Evolutionary conservation across 2,329 filamentous ascomycete genomes (phyloP).

Genomic region (Hypoxylon sp.): DNA sequence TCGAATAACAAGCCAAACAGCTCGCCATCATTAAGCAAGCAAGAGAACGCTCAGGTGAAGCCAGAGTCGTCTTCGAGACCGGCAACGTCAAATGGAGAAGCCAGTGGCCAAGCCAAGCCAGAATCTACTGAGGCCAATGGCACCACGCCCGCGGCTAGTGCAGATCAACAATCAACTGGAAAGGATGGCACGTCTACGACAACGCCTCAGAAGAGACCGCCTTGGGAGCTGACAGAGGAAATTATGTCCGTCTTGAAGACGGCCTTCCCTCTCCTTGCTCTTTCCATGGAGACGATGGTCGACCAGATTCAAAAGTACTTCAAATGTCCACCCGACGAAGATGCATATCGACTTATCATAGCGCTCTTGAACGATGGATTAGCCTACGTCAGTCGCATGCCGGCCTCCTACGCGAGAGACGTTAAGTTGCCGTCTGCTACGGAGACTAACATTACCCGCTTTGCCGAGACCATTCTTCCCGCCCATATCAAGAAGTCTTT

Average conservation of each 20-base stretch:
- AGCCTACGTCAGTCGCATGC: slow-evolving; percentile 89
- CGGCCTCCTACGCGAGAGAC: slow-evolving; percentile 85
- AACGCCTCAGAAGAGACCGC: slow-evolving; percentile 71
- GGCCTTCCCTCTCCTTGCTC: slow-evolving; percentile 90
- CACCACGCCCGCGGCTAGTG: slow-evolving; percentile 36
- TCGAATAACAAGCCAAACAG: slow-evolving; percentile 56
- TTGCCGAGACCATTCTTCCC: slow-evolving; percentile 94
- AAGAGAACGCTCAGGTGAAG: slow-evolving; percentile 58
- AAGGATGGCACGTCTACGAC: slow-evolving; percentile 44
- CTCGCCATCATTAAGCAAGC: slow-evolving; percentile 61
- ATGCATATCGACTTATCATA: slow-evolving; percentile 97
- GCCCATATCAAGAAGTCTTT: slow-evolving; percentile 96
- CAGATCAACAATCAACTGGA: slow-evolving; percentile 39
- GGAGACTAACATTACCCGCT: slow-evolving; percentile 95
- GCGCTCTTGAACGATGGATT: slow-evolving; percentile 94
- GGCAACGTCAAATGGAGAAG: slow-evolving; percentile 60
- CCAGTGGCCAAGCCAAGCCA: slow-evolving; percentile 53
- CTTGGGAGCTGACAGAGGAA: slow-evolving; percentile 97
- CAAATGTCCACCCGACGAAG: slow-evolving; percentile 97
- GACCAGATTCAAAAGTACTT: slow-evolving; percentile 99
- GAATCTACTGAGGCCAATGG: slow-evolving; percentile 52
- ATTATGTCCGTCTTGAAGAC: slow-evolving; percentile 96
- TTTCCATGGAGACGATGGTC: slow-evolving; percentile 99
- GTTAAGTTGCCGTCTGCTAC: slow-evolving; percentile 90
- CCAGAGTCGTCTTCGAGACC: slow-evolving; percentile 55